A percentile compares a stretch with the other conserved stretches of the same genome.
phyloP scores from a whole-genome alignment of 495 filamentous ascomycete species.

The Trichodelitschia bisporula region DNA sequence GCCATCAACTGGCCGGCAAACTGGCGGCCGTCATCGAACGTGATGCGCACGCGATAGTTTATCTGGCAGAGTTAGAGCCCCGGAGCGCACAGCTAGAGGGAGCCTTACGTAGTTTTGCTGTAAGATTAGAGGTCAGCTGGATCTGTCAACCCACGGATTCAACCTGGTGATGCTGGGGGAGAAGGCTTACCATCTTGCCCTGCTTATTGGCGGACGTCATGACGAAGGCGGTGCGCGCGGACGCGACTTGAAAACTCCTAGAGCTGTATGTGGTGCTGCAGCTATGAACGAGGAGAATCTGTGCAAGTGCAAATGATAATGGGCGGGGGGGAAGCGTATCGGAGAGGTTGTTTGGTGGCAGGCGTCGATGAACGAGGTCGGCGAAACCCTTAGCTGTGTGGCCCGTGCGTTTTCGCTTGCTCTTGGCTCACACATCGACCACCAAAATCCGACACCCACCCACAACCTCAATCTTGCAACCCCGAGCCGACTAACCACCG shows the following conservation, averaged over 20 bases:
- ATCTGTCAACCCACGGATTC: constrained; percentile 29
- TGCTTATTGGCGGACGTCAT: constrained; percentile 82
- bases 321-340: too few relatives aligned
- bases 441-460: constrained; percentile 1
- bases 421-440: constrained; percentile 1
- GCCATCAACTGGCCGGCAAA: constrained; percentile 95
- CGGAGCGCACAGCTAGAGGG: background rate
- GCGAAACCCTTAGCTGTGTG: too few relatives aligned
- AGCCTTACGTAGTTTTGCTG: constrained; percentile 90
- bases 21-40: constrained; percentile 83
- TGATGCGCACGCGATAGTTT: constrained; percentile 97
- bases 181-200: constrained; percentile 84
- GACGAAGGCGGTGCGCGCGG: constrained; percentile 33
- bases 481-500: background rate
- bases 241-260: constrained; percentile 36
- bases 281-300: too few relatives aligned
- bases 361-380: too few relatives aligned
- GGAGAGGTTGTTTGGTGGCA: too few relatives aligned
- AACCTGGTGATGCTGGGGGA: constrained; percentile 12
- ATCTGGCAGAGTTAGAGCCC: constrained; percentile 32
- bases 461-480: background rate
- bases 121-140: constrained; percentile 37
- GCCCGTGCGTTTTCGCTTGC: too few relatives aligned
- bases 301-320: too few relatives aligned
- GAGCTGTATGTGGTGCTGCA: too few relatives aligned